A percentile compares a stretch with the other conserved stretches of the same genome.
These are phyloP conservation scores for Crithidia fasciculata DNA, from an alignment of 208 protist species.

Conservation along the genomic window DNA sequence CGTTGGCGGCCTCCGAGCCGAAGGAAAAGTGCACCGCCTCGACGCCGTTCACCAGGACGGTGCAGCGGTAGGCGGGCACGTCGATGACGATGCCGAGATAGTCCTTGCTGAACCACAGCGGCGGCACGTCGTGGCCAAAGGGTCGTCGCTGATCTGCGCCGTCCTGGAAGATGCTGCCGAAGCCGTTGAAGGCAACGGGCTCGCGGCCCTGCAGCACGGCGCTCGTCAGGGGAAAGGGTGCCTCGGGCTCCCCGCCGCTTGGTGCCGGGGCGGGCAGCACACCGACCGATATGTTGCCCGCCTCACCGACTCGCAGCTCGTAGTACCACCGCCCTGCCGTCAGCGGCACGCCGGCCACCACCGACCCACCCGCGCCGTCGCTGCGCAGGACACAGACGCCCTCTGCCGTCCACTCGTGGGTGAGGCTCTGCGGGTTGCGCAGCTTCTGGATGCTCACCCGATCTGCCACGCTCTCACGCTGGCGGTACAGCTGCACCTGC, in stretches of 20 bases:
- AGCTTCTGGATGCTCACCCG: conserved; percentile 71
- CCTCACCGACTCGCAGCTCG: conserved; percentile 75
- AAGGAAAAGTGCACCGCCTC: conserved; percentile 52
- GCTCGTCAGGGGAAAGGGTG: conserved; percentile 22
- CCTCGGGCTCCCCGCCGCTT: conserved; percentile 11
- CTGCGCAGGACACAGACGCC: conserved; percentile 67
- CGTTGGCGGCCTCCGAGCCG: conserved; percentile 37
- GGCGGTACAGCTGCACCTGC: conserved; percentile 69
- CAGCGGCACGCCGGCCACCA: conserved; percentile 70
- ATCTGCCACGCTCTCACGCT: conserved; percentile 52
- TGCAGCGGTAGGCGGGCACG: conserved; percentile 56
- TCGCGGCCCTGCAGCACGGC: conserved; percentile 27
- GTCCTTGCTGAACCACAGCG: conserved; percentile 73
- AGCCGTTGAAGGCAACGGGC: conserved; percentile 82
- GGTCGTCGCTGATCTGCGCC: conserved; percentile 19
- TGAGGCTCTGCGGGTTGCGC: conserved; percentile 55
- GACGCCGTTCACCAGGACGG: conserved; percentile 79
- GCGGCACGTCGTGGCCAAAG: conserved; percentile 15
- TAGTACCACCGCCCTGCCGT: conserved; percentile 86
- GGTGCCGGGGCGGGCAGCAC: conserved; percentile 49
- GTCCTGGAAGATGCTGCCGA: conserved; percentile 50
- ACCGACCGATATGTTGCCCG: conserved; percentile 76
- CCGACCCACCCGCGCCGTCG: conserved; percentile 41
- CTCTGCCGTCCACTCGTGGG: conserved; percentile 78
- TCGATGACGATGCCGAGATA: conserved; percentile 86